Conservation (phyloP, 2,329 filamentous ascomycete genomes). For the Curvularia verruculosa region DNA sequence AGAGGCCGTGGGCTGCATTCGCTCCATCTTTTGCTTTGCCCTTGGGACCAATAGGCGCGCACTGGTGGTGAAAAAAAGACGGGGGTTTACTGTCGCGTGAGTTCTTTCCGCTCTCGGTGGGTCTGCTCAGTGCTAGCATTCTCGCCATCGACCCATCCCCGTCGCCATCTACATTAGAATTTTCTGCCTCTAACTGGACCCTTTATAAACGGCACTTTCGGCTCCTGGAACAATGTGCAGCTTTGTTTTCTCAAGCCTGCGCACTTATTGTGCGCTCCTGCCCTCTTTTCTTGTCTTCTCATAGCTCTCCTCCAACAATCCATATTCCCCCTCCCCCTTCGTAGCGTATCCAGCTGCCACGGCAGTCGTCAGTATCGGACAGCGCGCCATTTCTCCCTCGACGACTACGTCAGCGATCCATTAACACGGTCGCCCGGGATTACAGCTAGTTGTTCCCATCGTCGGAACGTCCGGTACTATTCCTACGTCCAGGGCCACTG, state of each 20-base stretch:
- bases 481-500: conserved; percentile 17
- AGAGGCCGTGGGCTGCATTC: conserved; percentile 2
- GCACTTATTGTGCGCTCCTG: conserved; percentile 10
- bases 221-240: conserved; percentile 8
- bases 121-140: conserved; percentile 18
- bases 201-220: conserved; percentile 27
- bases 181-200: conserved; percentile 21
- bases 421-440: conserved; percentile 2
- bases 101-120: conserved; percentile 24
- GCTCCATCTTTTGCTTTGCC: conserved; percentile 5
- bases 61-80: conserved; percentile 8
- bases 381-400: neutral
- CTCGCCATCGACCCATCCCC: conserved; percentile 19
- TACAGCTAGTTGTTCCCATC: conserved; percentile 5
- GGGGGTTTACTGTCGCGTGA: conserved; percentile 23
- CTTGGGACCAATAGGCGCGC: conserved; percentile 6
- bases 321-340: too few relatives aligned
- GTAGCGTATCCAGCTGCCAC: neutral
- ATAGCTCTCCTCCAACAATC: conserved; percentile 3
- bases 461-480: conserved; percentile 25
- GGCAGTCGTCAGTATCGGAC: neutral
- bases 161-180: conserved; percentile 28
- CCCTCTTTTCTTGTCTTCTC: neutral
- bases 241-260: conserved; percentile 15
- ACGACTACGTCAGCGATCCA: neutral